Base-by-base conservation (phyloP, 345 rosid species). In the Hypericum perforatum region DNA sequence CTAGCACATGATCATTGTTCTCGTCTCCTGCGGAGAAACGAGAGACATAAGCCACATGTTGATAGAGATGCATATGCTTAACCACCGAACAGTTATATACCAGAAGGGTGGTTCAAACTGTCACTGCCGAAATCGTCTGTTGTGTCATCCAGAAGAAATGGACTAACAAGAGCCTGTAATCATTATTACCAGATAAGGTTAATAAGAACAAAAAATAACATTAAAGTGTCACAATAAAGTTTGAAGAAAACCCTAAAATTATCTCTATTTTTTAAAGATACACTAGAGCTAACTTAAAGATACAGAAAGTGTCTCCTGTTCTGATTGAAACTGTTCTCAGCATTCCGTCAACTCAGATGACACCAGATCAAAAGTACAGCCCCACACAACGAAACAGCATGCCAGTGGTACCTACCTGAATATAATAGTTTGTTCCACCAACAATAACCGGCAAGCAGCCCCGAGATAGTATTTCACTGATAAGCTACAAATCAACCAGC, bases 381-480 rank as follows among this genome's bases (percentile, higher is more conserved):
- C 32, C 1, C 2, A 22, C 32, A 22, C 4, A 22, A 22, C 1
- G 32, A 22, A 22, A 22, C 32, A 22, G 32, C 32, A 22, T 22
- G 32, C 32, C 32, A 22, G 32, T 4, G 15, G 52, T 55, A 6
- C 53, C 11, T 56, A 88, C 98, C 89, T 92, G 98, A 69, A 88
- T 88, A 58, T 92, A 92, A 64, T 83, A 92, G 71, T 85, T 75
- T 36, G 97, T 85, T 6, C 98, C 98, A 52, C 98, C 98, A 63
- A 85, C 97, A 54, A 92, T 77, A 43, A 92, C 81, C 0, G 97
- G 98, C 58, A 92, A 41, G 69, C 52, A 63, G 65, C 80, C 65
- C 5, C 98, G 94, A 49, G 91, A 77, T 49, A 61, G 16, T 39
- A 88, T 92, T n/a, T 76, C 87, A 42, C 71, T 41, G 54, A 92